These are phyloP conservation scores for Holtermanniella nyarrowii DNA, from an alignment of 768 basidiomycete species.

Conservation along the genomic window DNA sequence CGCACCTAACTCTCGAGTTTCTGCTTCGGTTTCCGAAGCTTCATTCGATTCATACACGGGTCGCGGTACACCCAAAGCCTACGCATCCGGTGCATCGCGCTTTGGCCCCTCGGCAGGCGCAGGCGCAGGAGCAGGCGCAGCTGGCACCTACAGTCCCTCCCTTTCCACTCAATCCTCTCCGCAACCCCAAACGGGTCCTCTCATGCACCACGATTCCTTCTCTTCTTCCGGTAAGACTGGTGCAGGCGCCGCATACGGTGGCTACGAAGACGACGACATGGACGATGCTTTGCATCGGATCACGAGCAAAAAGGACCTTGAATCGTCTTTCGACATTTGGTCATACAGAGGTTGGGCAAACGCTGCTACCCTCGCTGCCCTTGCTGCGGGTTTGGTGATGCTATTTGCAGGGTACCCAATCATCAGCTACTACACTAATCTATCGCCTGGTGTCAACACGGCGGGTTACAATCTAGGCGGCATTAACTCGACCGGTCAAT, in stretches of 20 bases:
- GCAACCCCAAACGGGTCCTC: background rate
- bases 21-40: background rate
- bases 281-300: slow-evolving; percentile 39
- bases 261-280: slow-evolving; percentile 31
- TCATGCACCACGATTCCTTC: background rate
- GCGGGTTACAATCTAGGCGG: slow-evolving; percentile 60
- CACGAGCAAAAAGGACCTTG: slow-evolving; percentile 45
- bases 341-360: slow-evolving; percentile 63
- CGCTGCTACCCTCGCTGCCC: slow-evolving; percentile 56
- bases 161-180: background rate
- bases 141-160: background rate
- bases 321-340: slow-evolving; percentile 52
- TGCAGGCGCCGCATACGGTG: background rate
- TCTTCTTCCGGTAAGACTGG: background rate
- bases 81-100: background rate
- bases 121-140: too few relatives aligned
- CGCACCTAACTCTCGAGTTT: background rate
- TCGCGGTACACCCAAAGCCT: background rate
- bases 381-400: slow-evolving; percentile 44
- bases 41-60: background rate
- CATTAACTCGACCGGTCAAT: slow-evolving; percentile 66
- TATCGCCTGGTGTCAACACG: slow-evolving; percentile 12
- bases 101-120: background rate
- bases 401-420: slow-evolving; percentile 28
- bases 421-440: slow-evolving; percentile 18